Evolutionary conservation across 2,329 filamentous ascomycete genomes (phyloP).

Genomic region (Ophiostoma ips): DNA sequence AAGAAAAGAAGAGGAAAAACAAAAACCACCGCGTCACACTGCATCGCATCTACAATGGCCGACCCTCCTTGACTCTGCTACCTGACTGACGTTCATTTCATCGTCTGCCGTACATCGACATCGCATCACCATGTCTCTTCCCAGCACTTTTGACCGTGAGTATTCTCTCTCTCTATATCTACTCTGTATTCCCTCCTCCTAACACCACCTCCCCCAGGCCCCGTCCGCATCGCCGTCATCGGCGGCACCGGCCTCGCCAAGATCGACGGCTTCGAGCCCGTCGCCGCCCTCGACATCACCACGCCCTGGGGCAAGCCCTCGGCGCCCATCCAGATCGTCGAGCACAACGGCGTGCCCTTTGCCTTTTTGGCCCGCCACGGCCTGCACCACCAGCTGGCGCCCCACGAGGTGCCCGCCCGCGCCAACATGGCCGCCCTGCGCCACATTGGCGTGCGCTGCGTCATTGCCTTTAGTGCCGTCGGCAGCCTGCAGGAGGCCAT

Average conservation of each 20-base stretch:
- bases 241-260: constrained; percentile 86
- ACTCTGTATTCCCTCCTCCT: not conserved
- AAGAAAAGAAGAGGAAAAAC: not conserved
- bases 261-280: constrained; percentile 73
- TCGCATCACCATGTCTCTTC: too few species aligned
- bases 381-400: constrained; percentile 72
- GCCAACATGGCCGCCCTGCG: constrained; percentile 98
- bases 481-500: constrained; percentile 86
- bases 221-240: constrained; percentile 58
- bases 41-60: not conserved
- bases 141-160: too few species aligned
- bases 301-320: constrained; percentile 84
- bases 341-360: constrained; percentile 68
- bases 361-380: constrained; percentile 94
- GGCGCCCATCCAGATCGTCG: constrained; percentile 68
- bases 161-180: too few species aligned
- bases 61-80: not conserved
- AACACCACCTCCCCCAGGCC: not conserved
- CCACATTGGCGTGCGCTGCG: constrained; percentile 71
- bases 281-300: constrained; percentile 58
- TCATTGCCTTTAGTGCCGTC: constrained; percentile 92
- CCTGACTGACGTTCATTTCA: too few species aligned
- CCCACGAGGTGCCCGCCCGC: constrained; percentile 85
- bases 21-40: not conserved
- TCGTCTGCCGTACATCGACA: too few species aligned